Base-by-base conservation (phyloP, 2,329 filamentous ascomycete genomes). In the Cladosporium cucumerinum region DNA sequence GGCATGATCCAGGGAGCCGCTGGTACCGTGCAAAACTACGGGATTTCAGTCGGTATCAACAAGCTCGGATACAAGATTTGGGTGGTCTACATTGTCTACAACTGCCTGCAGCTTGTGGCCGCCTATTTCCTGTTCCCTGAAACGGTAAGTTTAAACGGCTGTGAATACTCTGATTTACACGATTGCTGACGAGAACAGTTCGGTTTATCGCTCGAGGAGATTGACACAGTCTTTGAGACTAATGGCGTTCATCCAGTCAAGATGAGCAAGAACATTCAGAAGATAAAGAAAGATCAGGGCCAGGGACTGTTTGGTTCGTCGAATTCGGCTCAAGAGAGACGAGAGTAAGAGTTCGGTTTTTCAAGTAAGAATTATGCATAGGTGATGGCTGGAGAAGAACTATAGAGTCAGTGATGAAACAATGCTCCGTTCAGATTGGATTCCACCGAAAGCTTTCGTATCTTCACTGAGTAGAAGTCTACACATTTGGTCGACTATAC, bases 201-300 rank as follows among this genome's bases (percentile, higher is more conserved):
- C 48, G 48, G 48, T 10, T 72, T 84, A 39, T 80, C 77, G 25
- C 76, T 86, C 51, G 84, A 86, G 71, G 84, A 86, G 73, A 86
- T 86, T 59, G 84, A 86, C 68, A 81, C 81, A 51, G 84, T 87
- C 63, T 87, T 87, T 65, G 84, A 81, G 68, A 81, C 79, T 0
- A 74, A 76, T 5, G 79, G 78, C 7, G 75, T 80, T 18, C 66
- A 70, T 49, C 79, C 79, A 7, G 79, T 81, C 1, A 80, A 80
- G 72, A 80, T 81, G 77, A 78, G 73, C 11, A 64, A 76, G 67
- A 72, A 79, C 68, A 78, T 80, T 23, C 73, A 79, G 52, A 63
- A 62, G 26, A 59, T 59, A 10, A 65, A 65, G 52, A 63, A 63
- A n/a, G 64, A 77, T 6, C 43, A 60, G 25, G 52, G 34, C 49